A percentile compares a stretch with the other conserved stretches of the same genome.
Conservation (phyloP, 2,329 filamentous ascomycete species). For the Fusarium torreyae region DNA sequence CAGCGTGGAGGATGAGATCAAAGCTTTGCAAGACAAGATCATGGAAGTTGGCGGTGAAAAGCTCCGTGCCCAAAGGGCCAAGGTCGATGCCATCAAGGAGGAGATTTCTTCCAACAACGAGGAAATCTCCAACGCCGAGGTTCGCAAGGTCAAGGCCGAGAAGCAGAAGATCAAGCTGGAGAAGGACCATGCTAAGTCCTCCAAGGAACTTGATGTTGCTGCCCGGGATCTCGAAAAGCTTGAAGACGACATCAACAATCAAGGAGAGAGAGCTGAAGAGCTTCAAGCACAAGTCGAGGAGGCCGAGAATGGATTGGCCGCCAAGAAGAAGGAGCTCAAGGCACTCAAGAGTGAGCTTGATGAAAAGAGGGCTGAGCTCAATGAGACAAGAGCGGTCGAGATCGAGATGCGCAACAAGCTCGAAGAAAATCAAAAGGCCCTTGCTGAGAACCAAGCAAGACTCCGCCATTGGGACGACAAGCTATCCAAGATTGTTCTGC, state of each 20-base stretch:
- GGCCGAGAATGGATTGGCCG: slow-evolving; percentile 82
- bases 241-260: slow-evolving; percentile 82
- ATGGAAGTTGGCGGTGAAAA: slow-evolving; percentile 98
- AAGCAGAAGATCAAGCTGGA: slow-evolving; percentile 91
- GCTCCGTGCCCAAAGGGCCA: slow-evolving; percentile 89
- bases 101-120: slow-evolving; percentile 87
- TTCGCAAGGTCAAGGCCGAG: slow-evolving; percentile 91
- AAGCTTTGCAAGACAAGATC: slow-evolving; percentile 93
- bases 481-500: slow-evolving; percentile 83
- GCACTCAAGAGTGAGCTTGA: slow-evolving; percentile 88
- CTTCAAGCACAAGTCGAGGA: slow-evolving; percentile 83
- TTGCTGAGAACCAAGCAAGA: slow-evolving; percentile 88
- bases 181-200: slow-evolving; percentile 84
- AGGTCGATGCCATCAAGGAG: slow-evolving; percentile 90
- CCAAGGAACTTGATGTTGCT: slow-evolving; percentile 82
- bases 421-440: slow-evolving; percentile 93
- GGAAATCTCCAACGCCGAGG: slow-evolving; percentile 87
- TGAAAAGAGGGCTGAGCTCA: slow-evolving; percentile 86
- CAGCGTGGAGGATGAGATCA: slow-evolving; percentile 93
- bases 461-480: slow-evolving; percentile 92
- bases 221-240: slow-evolving; percentile 82
- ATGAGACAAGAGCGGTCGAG: slow-evolving; percentile 88
- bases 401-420: slow-evolving; percentile 99
- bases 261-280: slow-evolving; percentile 81
- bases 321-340: slow-evolving; percentile 85